Evolutionary conservation across 2,329 filamentous ascomycete genomes (phyloP).

Genomic region (Aspergillus ibericus): DNA sequence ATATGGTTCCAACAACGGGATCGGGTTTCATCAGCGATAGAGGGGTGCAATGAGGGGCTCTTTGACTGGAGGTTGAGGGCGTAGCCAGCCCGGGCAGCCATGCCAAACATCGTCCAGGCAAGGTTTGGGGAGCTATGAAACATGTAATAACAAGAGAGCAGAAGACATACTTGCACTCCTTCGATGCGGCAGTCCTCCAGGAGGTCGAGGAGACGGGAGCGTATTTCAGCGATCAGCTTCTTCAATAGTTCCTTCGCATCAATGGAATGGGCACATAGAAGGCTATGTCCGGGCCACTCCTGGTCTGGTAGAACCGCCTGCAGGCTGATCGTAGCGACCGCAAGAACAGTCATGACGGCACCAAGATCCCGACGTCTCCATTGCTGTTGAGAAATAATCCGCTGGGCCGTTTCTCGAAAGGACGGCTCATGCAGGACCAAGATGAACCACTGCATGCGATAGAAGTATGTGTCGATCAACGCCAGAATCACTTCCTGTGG

Average conservation of each 20-base stretch:
- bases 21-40: background rate
- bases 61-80: background rate
- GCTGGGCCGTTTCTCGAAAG: background rate
- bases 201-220: background rate
- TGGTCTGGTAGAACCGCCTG: background rate
- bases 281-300: background rate
- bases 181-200: background rate
- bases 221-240: background rate
- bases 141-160: background rate
- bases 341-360: background rate
- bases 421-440: background rate
- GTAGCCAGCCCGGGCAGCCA: background rate
- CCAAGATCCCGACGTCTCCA: slow-evolving; percentile 1
- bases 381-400: background rate
- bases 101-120: background rate
- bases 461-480: background rate
- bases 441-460: slow-evolving; percentile 4
- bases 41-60: background rate
- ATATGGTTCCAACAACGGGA: slow-evolving; percentile 5
- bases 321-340: background rate
- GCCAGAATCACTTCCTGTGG: background rate
- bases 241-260: background rate
- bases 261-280: background rate
- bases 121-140: background rate
- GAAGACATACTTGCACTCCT: background rate